Evolutionary conservation across 75 land plant genomes (phyloP), one percentile per base, ranked within the genome.

Genomic region (Selaginella moellendorffii): DNA sequence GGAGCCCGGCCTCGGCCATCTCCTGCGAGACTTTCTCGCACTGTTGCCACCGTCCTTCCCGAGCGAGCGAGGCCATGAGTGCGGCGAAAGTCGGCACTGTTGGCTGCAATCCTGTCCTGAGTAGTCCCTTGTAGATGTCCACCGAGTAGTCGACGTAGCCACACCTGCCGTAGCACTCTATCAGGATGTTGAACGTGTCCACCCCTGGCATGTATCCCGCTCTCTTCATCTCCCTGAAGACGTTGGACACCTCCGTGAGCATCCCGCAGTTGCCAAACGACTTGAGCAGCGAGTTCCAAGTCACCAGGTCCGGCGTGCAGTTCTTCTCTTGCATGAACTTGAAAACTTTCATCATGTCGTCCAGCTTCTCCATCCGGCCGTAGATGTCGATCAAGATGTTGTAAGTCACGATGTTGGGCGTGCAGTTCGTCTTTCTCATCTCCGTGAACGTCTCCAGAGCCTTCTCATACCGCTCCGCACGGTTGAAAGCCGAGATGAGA

Each of bases 171-270:
- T 95, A 95, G 26, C 90, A 83, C 72, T 95, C 78, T 60, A 95
- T 95, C 29, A 95, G 79, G 26, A 87, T 90, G 69, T 89, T 89
- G 62, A 89, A 90, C 1, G 96, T 95, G 28, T 80, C 91, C 63
- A 83, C 78, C 30, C 82, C 86, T 27, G 99, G 97, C 30, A 81
- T 70, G 72, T 80, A 84, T 0, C 99, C 99, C 9, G 87, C 85
- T 64, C 74, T 80, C 68, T 86, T 90, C 99, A 95, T 89, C 56
- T 90, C 88, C 64, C 76, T 82, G 68, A 95, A 95, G 30, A 89
- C 83, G 58, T 76, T 78, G n/a, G 77, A 65, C 18, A 36, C 46
- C 46, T 36, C 46, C 10, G 5, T 36, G 46, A 36, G 46, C 46
- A 36, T 36, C 46, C 46, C 46, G 14, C 46, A 36, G 46, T 36